Base-by-base conservation (phyloP, 441 rosid genomes). In the Adansonia gregorii region DNA sequence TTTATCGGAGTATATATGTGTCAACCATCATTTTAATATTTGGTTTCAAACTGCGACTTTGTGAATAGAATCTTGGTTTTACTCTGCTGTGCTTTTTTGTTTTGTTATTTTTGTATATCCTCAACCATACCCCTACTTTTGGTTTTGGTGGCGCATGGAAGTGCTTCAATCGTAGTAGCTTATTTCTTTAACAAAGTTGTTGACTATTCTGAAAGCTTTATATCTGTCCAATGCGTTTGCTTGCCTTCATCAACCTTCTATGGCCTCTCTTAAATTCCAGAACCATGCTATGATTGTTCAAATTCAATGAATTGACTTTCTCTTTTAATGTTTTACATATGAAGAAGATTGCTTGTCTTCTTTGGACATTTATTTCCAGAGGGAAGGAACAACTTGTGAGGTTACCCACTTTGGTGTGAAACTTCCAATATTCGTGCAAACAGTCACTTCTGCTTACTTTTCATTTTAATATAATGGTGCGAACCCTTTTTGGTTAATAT, bases 401-500 rank as follows among this genome's bases (percentile, higher is more conserved):
- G 43, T 67, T 58, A 49, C 76, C 60, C 27, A 41, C 59, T 45
- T 76, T 79, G 41, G 15, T n/a, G 73, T 48, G 48, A 24, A 56
- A 45, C 27, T 56, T 81, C 76, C 80, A 64, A 9, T 59, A 7
- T 69, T 69, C 9, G 59, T 46, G 8, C 63, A 27, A 8, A 45
- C 60, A 48, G 67, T 41, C 27, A 46, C 61, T 45, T 43, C 31
- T 54, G 46, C 43, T 8, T 6, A 3, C 6, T 48, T 54, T 59
- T 19, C 27, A 24, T 24, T 56, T 19, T 17, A 14, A 70, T 24
- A 69, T 46, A 51, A 75, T 86, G 76, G 12, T 10, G 20, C 48
- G 64, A 70, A 75, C 70, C 79, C 52, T 51, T 76, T 71, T 39
- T 27, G 73, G 65, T 72, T 35, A 52, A 60, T 67, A 27, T 49